Evolutionary conservation across 139 green algal genomes (phyloP), one percentile per base, ranked within the genome.

Genomic region (Nannochloris sp.): DNA sequence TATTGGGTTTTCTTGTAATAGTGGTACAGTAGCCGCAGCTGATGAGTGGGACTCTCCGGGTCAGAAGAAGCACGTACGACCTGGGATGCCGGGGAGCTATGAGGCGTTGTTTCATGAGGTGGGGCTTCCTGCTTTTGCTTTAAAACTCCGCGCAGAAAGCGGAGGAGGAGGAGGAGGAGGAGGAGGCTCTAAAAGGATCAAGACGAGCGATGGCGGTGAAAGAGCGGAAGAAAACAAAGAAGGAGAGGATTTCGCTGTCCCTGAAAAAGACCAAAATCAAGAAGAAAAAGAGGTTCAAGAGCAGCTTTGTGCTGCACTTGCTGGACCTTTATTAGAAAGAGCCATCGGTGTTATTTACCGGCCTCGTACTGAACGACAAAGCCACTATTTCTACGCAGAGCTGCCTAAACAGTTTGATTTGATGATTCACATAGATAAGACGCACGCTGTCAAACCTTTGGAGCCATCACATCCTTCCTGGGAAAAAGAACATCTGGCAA

Each of bases 271-370:
- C n/a, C n/a, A n/a, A n/a, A n/a, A n/a, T n/a, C n/a, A n/a, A n/a
- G n/a, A n/a, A n/a, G n/a, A n/a, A n/a, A n/a, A n/a, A n/a, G n/a
- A n/a, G n/a, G n/a, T n/a, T n/a, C n/a, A n/a, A n/a, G 37, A 45
- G 9, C 9, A 45, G 55, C 55, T 32, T 36, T 25, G 23, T 13
- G 6, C 12, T 8, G 31, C 27, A 6, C 4, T 71, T n/a, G 36
- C 73, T 63, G 71, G 60, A 13, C 63, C 75, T 10, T 59, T 62
- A 15, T 74, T 87, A 60, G 59, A 87, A 64, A 68, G 83, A 0
- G 74, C 74, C 23, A 84, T 89, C 30, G 83, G 83, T 0, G 83
- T 89, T 9, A 79, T 89, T 65, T 89, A 89, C 67, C 61, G 69
- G 3, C 75, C 81, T n/a, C 44, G 70, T 19, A 85, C 81, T 24